Conservation (phyloP, 2,329 filamentous ascomycete species). For the Allantophomopsis lycopodina region DNA sequence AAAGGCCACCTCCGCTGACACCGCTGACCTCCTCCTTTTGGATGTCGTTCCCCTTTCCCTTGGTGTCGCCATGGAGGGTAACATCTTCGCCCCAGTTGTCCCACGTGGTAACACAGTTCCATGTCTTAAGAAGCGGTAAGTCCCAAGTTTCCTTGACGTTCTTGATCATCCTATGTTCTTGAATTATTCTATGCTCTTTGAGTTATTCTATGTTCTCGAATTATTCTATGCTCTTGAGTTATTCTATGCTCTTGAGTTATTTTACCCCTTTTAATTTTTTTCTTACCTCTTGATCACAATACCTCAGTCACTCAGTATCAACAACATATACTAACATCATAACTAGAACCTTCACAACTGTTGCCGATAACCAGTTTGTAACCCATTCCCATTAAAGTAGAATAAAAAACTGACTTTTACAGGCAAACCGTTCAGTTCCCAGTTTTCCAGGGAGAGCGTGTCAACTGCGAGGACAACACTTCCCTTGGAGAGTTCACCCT, state of each 20-base stretch:
- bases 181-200: not conserved
- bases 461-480: constrained; percentile 98
- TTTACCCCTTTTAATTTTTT: not conserved
- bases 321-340: no score
- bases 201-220: constrained; percentile 2
- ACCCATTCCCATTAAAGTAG: constrained; percentile 10
- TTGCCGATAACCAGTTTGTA: constrained; percentile 49
- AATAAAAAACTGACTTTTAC: no score
- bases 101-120: constrained; percentile 66
- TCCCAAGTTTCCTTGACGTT: constrained; percentile 12
- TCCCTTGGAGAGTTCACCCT: constrained; percentile 95
- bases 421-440: constrained; percentile 73
- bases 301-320: no score
- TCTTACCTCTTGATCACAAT: not conserved
- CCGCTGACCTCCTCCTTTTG: constrained; percentile 83
- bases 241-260: constrained; percentile 1
- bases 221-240: constrained; percentile 1
- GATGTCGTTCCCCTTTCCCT: constrained; percentile 95
- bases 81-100: constrained; percentile 95
- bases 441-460: constrained; percentile 90
- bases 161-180: constrained; percentile 2
- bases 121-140: constrained; percentile 56
- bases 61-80: constrained; percentile 98
- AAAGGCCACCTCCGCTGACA: constrained; percentile 93
- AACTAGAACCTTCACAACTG: constrained; percentile 66